Evolutionary conservation across 805 yeast genomes (phyloP).

Genomic region (Schizosaccharomyces osmophilus): DNA sequence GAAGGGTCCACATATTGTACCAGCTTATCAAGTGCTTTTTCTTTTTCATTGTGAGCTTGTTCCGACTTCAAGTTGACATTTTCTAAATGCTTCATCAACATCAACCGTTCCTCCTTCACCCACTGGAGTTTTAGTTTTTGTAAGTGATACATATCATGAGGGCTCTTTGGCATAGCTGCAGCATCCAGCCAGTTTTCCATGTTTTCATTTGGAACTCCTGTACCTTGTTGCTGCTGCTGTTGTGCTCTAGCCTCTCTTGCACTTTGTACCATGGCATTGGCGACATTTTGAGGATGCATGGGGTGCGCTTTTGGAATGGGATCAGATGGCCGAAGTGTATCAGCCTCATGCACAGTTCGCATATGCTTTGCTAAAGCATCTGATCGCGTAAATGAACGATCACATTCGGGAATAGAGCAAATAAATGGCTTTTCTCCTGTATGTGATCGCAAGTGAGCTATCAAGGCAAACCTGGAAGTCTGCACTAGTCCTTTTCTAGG

Average conservation of each 20-base stretch:
- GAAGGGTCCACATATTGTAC: background rate
- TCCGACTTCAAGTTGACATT: conserved; percentile 7
- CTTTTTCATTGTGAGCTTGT: conserved; percentile 16
- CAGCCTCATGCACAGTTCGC: conserved; percentile 30
- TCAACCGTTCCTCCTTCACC: conserved; percentile 12
- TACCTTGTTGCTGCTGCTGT: background rate
- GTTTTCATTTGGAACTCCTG: background rate
- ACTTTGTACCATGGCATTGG: background rate
- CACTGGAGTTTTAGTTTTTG: conserved; percentile 13
- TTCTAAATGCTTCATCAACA: conserved; percentile 10
- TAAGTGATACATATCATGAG: conserved; percentile 6
- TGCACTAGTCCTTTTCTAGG: conserved; percentile 25
- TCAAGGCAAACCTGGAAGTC: conserved; percentile 31
- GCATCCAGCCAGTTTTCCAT: conserved; percentile 6
- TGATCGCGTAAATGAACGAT: conserved; percentile 29
- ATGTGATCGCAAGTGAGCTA: conserved; percentile 40
- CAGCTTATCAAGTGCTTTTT: conserved; percentile 12
- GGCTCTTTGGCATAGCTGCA: conserved; percentile 4
- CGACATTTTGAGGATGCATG: conserved; percentile 4
- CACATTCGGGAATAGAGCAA: conserved; percentile 46
- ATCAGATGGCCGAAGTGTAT: conserved; percentile 8
- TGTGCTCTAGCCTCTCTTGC: background rate
- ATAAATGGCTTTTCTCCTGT: conserved; percentile 42
- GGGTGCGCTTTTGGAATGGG: conserved; percentile 4
- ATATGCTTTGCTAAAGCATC: conserved; percentile 44